Conservation (phyloP, 179 eudicot genomes). For the Beta macrorhiza region DNA sequence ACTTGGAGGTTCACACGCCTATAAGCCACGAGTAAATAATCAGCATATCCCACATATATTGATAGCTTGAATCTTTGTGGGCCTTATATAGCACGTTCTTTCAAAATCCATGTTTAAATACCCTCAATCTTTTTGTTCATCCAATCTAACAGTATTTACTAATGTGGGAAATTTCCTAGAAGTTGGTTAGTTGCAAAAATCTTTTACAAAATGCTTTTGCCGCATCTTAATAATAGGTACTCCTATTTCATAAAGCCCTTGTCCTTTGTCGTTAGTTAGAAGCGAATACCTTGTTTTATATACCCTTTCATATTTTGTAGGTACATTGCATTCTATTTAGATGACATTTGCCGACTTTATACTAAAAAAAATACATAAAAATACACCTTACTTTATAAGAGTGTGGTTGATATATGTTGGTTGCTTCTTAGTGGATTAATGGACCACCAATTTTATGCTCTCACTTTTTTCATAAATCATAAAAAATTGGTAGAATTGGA, state of each 20-base stretch:
- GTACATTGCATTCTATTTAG: background rate
- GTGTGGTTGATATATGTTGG: constrained; percentile 3
- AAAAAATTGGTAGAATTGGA: background rate
- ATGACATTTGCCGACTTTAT: constrained; percentile 10
- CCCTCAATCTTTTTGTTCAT: background rate
- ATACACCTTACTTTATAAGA: background rate
- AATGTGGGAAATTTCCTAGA: constrained; percentile 6
- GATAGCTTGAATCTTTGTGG: constrained; percentile 25
- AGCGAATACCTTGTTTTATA: background rate
- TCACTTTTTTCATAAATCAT: background rate
- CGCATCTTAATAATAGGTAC: constrained; percentile 3
- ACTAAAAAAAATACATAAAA: background rate
- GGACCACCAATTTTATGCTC: constrained; percentile 17
- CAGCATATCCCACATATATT: background rate
- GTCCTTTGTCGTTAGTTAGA: constrained; percentile 10
- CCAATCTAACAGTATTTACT: constrained; percentile 13
- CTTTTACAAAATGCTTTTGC: constrained; percentile 10
- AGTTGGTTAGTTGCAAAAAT: background rate
- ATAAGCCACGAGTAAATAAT: background rate
- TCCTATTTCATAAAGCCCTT: background rate
- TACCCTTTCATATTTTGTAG: background rate
- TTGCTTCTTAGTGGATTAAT: constrained; percentile 15
- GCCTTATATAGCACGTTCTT: background rate
- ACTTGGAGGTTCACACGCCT: background rate
- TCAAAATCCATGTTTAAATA: background rate